These are phyloP conservation scores for Trametes cinnabarina DNA, from an alignment of 768 basidiomycete species.

Conservation along the genomic window DNA sequence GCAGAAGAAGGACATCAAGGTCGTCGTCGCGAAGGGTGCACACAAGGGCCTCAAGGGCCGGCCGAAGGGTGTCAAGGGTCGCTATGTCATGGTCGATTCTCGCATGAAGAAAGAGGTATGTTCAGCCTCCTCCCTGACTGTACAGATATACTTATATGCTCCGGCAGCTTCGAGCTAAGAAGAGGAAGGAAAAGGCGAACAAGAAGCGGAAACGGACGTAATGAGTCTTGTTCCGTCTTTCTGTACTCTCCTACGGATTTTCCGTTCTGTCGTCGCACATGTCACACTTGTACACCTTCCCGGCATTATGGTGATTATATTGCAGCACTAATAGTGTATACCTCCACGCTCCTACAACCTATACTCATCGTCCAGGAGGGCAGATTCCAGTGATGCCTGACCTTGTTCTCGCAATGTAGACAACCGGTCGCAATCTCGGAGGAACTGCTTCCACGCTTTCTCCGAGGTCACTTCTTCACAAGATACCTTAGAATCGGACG, in stretches of 20 bases:
- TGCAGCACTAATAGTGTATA: conserved; percentile 7
- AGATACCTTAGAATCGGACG: conserved; percentile 38
- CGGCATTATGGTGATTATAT: conserved; percentile 13
- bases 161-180: conserved; percentile 74
- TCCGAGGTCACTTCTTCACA: conserved; percentile 40
- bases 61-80: conserved; percentile 94
- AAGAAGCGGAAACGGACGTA: conserved; percentile 54
- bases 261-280: background rate
- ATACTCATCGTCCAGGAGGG: background rate
- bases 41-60: conserved; percentile 89
- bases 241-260: background rate
- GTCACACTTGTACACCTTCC: conserved; percentile 3
- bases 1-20: conserved; percentile 70
- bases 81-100: conserved; percentile 92
- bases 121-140: conserved; percentile 6
- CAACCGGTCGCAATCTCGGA: conserved; percentile 44
- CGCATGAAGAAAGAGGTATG: conserved; percentile 91
- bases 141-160: background rate
- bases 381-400: background rate
- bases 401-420: conserved; percentile 29
- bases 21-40: conserved; percentile 89
- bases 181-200: conserved; percentile 71
- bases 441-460: conserved; percentile 45
- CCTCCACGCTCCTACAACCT: background rate
- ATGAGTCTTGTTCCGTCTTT: background rate